Evolutionary conservation across 1,284 basidiomycete species (phyloP).

Genomic region (Ganoderma meredithae): DNA sequence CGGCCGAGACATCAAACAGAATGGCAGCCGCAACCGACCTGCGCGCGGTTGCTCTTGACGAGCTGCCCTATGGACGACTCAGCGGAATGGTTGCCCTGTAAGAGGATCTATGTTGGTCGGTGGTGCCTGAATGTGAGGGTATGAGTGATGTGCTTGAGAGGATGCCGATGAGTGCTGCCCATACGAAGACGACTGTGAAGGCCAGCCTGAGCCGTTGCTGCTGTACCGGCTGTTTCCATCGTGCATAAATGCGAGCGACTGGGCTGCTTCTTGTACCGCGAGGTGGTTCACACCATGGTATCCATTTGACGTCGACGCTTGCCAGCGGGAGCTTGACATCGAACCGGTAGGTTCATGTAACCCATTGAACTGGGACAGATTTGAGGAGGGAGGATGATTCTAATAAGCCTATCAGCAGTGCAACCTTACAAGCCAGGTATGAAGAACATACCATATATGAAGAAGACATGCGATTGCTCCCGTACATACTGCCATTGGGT

Average conservation of each 20-base stretch:
- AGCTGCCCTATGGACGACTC: conserved; percentile 21
- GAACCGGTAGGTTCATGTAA: conserved; percentile 14
- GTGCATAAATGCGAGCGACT: conserved; percentile 37
- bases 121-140: conserved; percentile 15
- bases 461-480: conserved; percentile 23
- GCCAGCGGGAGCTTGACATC: conserved; percentile 28
- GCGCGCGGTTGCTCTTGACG: conserved; percentile 12
- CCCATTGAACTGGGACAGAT: conserved; percentile 18
- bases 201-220: conserved; percentile 21
- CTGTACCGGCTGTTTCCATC: conserved; percentile 26
- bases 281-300: conserved; percentile 25
- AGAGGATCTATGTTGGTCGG: conserved; percentile 25
- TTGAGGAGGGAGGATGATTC: conserved; percentile 20
- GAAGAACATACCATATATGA: conserved; percentile 29
- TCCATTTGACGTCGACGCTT: conserved; percentile 24
- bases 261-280: conserved; percentile 35
- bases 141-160: conserved; percentile 15
- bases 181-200: conserved; percentile 23
- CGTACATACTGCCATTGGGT: conserved; percentile 25
- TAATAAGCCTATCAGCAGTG: conserved; percentile 4
- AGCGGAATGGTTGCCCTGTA: conserved; percentile 21
- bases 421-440: no score
- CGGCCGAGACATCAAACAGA: conserved; percentile 2
- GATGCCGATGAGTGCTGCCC: conserved; percentile 18
- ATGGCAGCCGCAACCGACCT: conserved; percentile 16